Evolutionary conservation across 257 asterid species (phyloP).

Genomic region (Solanum chiquidenum): DNA sequence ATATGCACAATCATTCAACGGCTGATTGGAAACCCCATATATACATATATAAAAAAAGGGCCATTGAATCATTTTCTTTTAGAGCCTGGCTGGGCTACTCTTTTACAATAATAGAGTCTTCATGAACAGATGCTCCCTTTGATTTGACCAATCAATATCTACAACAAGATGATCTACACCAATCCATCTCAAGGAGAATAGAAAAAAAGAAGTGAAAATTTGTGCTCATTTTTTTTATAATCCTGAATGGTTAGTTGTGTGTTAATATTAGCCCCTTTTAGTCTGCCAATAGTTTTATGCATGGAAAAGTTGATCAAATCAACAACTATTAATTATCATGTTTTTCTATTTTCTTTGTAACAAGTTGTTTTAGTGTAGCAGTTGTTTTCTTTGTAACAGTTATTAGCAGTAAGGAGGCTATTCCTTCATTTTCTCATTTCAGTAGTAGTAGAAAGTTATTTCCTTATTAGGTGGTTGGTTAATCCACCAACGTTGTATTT

Average conservation of each 20-base stretch:
- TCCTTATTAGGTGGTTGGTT: neutral
- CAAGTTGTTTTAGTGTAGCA: neutral
- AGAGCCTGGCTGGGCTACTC: neutral
- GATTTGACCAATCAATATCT: conserved; percentile 30
- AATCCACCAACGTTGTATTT: neutral
- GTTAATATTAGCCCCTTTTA: neutral
- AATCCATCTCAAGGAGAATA: neutral
- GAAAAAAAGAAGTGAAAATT: neutral
- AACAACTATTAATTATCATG: too few species aligned
- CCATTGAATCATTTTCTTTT: conserved; percentile 1
- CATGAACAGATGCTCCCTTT: conserved; percentile 14
- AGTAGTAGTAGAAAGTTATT: neutral
- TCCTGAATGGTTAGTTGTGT: neutral
- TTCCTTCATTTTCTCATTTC: neutral
- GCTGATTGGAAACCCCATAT: conserved; percentile 19
- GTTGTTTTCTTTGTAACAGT: neutral
- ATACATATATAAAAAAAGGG: conserved; percentile 10
- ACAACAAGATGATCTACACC: neutral
- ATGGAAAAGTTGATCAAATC: neutral
- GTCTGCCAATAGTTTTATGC: neutral
- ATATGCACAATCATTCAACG: conserved; percentile 20
- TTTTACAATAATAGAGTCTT: conserved; percentile 23
- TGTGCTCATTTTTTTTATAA: neutral
- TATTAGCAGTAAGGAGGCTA: neutral
- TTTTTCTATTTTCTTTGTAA: neutral